phyloP scores from a whole-genome alignment of 352 stramenopile species.

The Globisporangium sylvaticum region DNA sequence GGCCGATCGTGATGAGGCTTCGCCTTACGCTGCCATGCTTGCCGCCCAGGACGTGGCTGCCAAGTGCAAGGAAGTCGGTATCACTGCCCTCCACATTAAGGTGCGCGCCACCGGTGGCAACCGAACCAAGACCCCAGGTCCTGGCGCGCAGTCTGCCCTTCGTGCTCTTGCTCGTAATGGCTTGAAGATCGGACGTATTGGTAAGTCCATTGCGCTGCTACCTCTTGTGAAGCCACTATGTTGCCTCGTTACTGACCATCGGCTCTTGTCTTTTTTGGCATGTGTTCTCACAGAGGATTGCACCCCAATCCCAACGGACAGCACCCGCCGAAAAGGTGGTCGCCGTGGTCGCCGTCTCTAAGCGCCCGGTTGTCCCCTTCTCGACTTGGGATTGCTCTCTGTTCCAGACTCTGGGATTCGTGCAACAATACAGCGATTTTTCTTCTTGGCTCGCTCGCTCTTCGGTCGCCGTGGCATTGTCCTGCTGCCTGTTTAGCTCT shows the following conservation, averaged over 20 bases:
- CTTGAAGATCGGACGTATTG: conserved; percentile 99
- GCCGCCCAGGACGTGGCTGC: conserved; percentile 98
- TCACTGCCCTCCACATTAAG: conserved; percentile 99
- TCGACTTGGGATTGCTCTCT: conserved; percentile 3
- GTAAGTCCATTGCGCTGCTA: background rate
- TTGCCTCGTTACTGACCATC: background rate
- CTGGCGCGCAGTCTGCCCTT: conserved; percentile 97
- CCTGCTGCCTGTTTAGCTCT: background rate
- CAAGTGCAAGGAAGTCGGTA: conserved; percentile 96
- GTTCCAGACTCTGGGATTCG: conserved; percentile 13
- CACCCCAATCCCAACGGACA: conserved; percentile 99
- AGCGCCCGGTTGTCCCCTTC: conserved; percentile 15
- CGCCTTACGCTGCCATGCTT: conserved; percentile 99
- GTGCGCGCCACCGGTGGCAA: conserved; percentile 99
- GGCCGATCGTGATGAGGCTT: conserved; percentile 99
- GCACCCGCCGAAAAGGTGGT: conserved; percentile 97
- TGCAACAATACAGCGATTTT: conserved; percentile 19
- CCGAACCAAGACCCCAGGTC: conserved; percentile 97
- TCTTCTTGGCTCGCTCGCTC: conserved; percentile 9
- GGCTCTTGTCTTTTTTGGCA: background rate
- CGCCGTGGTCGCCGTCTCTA: conserved; percentile 99
- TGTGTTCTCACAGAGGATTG: conserved; percentile 90
- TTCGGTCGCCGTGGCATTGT: background rate
- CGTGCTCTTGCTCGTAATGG: conserved; percentile 98
- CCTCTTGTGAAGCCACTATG: no score